phyloP scores from a whole-genome alignment of 768 basidiomycete genomes.

The Psilocybe azurescens region DNA sequence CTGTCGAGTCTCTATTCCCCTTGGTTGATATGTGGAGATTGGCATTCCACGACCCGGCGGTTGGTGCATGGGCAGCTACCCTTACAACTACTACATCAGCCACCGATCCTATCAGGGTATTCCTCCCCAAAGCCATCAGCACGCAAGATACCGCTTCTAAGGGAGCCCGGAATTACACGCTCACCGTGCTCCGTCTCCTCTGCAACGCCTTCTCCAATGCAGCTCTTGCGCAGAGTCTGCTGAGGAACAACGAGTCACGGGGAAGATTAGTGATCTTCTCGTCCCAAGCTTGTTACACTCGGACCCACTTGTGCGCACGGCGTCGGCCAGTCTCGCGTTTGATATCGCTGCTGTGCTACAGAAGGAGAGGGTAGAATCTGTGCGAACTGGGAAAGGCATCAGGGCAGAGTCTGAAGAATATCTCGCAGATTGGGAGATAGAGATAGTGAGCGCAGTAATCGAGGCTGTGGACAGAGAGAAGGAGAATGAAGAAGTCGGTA shows the following conservation, averaged over 20 bases:
- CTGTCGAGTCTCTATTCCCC: constrained; percentile 71
- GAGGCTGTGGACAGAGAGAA: constrained; percentile 79
- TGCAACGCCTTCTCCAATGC: constrained; percentile 68
- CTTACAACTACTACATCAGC: constrained; percentile 27
- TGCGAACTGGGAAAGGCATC: constrained; percentile 32
- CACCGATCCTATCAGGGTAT: constrained; percentile 45
- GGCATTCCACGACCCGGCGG: constrained; percentile 67
- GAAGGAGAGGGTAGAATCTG: constrained; percentile 54
- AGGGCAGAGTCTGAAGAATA: constrained; percentile 45
- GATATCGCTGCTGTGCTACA: constrained; percentile 75
- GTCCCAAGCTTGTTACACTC: constrained; percentile 71
- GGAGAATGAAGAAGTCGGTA: constrained; percentile 81
- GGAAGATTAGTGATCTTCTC: constrained; percentile 54
- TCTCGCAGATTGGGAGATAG: constrained; percentile 86
- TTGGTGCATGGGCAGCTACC: constrained; percentile 55
- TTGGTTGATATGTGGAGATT: constrained; percentile 85
- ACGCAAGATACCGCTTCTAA: constrained; percentile 36
- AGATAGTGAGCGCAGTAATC: constrained; percentile 82
- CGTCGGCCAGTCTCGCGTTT: constrained; percentile 84
- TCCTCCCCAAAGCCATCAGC: constrained; percentile 50
- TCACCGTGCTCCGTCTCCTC: constrained; percentile 71
- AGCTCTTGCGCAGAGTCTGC: constrained; percentile 45
- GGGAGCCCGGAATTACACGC: constrained; percentile 57
- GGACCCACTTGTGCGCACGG: constrained; percentile 72
- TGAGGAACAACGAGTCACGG: constrained; percentile 33